Conservation (phyloP, 2,329 filamentous ascomycete species). For the Pseudogymnoascus sp. region DNA sequence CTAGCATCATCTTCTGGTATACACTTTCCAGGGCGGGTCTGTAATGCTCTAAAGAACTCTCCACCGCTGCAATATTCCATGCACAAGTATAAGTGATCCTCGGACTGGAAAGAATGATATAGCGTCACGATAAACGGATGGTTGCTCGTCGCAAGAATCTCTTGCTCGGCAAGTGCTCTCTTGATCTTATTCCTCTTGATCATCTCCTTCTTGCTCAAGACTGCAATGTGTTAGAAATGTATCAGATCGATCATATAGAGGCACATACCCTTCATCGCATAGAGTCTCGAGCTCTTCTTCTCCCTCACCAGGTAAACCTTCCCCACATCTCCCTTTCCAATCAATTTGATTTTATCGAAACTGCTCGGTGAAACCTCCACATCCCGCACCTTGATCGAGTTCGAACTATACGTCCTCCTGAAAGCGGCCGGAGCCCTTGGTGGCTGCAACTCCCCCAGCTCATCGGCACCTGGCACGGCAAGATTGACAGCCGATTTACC, state of each 20-base stretch:
- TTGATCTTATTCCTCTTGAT: conserved; percentile 99
- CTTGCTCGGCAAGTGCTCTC: conserved; percentile 91
- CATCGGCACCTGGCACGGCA: conserved; percentile 36
- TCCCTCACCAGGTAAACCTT: conserved; percentile 97
- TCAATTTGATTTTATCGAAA: conserved; percentile 99
- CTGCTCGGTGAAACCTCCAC: conserved; percentile 92
- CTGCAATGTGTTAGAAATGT: conserved; percentile 46
- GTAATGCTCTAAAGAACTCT: conserved; percentile 94
- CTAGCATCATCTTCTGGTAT: conserved; percentile 94
- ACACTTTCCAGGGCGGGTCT: conserved; percentile 94
- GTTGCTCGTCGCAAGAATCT: conserved; percentile 96
- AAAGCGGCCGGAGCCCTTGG: conserved; percentile 68
- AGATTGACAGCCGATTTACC: conserved; percentile 38
- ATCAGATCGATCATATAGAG: background rate
- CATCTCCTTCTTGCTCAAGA: conserved; percentile 99
- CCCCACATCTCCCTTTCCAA: conserved; percentile 96
- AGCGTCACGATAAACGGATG: conserved; percentile 98
- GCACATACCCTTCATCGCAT: conserved; percentile 91
- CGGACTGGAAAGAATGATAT: conserved; percentile 98
- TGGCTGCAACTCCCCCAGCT: conserved; percentile 57
- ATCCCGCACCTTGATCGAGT: conserved; percentile 96
- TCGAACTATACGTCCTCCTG: conserved; percentile 93
- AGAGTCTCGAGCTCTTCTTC: conserved; percentile 92
- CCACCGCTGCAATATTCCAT: conserved; percentile 99
- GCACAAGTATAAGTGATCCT: conserved; percentile 97